Base-by-base conservation (phyloP, 352 stramenopile species). In the Phytopythium vexans region DNA sequence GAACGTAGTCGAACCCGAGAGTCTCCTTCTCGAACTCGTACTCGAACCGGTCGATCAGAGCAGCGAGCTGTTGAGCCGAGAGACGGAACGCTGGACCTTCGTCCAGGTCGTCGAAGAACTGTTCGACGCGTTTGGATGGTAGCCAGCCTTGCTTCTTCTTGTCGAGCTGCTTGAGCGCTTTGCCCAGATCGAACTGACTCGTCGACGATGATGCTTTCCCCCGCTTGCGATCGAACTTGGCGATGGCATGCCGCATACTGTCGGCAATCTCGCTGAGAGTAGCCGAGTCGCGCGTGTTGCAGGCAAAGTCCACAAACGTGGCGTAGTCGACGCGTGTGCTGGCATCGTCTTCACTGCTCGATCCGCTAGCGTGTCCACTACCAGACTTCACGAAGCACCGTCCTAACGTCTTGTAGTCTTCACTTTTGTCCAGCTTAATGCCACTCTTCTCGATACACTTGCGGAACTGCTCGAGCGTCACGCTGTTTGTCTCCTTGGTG, bases 261-360 rank as follows among this genome's bases (percentile, higher is more conserved):
- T 69, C 51, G 1, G 71, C 77, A 10, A 89, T 63, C 41, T 74
- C 64, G 41, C 75, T 77, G 6, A 90, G 55, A 42, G 74, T 81
- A 34, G 81, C 77, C 7, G 77, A 87, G 62, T 88, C 77, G 1
- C 74, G 73, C 3, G 80, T 70, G 31, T 86, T 88, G 60, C 72
- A 86, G 0, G 73, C 73, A 65, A 88, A 91, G 36, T 91, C 77
- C 16, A 82, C 49, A 47, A 91, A 91, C 4, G 62, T 51, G 1
- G 61, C 37, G 39, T 89, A 91, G 44, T 88, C 75, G 14, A 89
- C 61, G 9, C 58, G 14, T 43, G 54, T 51, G 12, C 50, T 33
- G 36, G 60, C 54, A 16, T 53, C 52, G 1, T 64, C 39, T 44
- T 34, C 56, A 7, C 59, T 53, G 35, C 67, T 41, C 3, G 7